Evolutionary conservation across 257 asterid genomes (phyloP).

Genomic region (Dorcoceras hygrometricum): DNA sequence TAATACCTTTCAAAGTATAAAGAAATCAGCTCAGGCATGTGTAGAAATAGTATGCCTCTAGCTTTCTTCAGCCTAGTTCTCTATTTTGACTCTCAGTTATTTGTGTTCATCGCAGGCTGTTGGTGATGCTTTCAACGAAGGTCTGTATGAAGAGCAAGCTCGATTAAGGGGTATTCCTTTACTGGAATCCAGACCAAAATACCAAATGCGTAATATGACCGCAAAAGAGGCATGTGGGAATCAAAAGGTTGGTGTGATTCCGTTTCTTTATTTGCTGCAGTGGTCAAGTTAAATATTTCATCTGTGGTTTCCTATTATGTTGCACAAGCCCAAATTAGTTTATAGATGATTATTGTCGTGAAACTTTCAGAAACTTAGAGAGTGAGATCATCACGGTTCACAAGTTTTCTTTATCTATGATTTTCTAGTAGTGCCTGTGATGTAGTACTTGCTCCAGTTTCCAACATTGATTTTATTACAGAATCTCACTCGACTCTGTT

Average conservation of each 20-base stretch:
- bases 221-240: constrained; percentile 89
- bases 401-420: not conserved
- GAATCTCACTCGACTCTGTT: not conserved
- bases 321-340: not conserved
- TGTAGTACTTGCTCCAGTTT: not conserved
- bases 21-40: not conserved
- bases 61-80: not conserved
- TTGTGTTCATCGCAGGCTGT: constrained; percentile 61
- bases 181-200: constrained; percentile 94
- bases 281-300: constrained; percentile 9
- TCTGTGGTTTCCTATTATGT: constrained; percentile 4
- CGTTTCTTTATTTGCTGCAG: constrained; percentile 10
- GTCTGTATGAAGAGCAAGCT: constrained; percentile 96
- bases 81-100: constrained; percentile 16
- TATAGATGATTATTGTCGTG: not conserved
- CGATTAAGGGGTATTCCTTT: constrained; percentile 80
- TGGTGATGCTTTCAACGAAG: constrained; percentile 99
- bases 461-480: not conserved
- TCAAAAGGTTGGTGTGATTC: constrained; percentile 60
- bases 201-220: constrained; percentile 90
- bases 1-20: not conserved
- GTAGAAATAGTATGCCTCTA: not conserved
- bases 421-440: not conserved
- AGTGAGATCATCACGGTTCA: not conserved
- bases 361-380: constrained; percentile 5